Evolutionary conservation across 306 rosid genomes (phyloP), one percentile per base, ranked within the genome.

Genomic region (Medicago arabica): DNA sequence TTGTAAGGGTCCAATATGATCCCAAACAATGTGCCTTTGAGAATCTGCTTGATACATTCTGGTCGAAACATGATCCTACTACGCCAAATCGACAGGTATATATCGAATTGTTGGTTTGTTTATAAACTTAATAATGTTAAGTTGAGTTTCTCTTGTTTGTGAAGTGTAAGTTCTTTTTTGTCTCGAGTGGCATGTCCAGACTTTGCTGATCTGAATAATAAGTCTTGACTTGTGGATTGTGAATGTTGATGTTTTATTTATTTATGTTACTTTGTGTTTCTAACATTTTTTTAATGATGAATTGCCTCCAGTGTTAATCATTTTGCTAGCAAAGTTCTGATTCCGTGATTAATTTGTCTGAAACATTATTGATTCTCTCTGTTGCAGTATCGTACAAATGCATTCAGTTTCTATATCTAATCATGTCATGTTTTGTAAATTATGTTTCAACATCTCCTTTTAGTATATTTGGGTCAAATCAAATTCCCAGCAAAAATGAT

Each of bases 31-130:
- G 97, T 69, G 80, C 83, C 81, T 94, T 21, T 23, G 97, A 90
- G 57, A 14, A 57, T 57, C 88, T 94, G 71, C 96, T 94, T 67
- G 98, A 94, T 72, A 65, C 16, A 12, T 92, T 94, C 85, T 94
- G 96, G 93, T 82, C 84, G 61, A 86, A 86, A 55, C 98, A 94
- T 66, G 97, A 94, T 72, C 98, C 98, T 17, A 94, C 98, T 66
- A 84, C 96, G 39, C 86, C 72, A n/a, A 90, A 94, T 83, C 94
- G 98, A 9, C 98, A 94, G 98, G 97, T 90, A 47, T 40, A 28
- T 54, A 8, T 7, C 1, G 3, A 43, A 8, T 12, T 75, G 40
- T 54, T 57, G 15, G 5, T 47, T 81, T 4, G 40, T 28, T 49
- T 63, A 16, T 21, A n/a, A 54, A 71, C 55, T 71, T 18, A 46